Base-by-base conservation (phyloP, 2,329 filamentous ascomycete species). In the Metarhizium brunneum region DNA sequence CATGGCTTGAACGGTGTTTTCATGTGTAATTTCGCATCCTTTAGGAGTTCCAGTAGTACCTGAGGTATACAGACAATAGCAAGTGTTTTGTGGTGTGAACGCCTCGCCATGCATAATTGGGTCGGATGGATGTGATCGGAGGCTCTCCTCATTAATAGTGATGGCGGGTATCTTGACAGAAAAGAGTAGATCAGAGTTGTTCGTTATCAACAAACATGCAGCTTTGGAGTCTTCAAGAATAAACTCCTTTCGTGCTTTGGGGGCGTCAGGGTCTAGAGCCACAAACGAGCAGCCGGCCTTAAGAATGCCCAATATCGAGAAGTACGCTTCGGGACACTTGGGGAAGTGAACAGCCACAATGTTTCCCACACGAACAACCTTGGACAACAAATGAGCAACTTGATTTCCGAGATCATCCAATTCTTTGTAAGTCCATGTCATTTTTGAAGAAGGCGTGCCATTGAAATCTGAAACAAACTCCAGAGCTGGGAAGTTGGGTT, bases 1-100 rank as follows among this genome's bases (percentile, higher is more conserved):
- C 83, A 96, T 90, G 30, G 90, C 90, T 67, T 96, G 92, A 0
- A 95, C 87, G 0, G 88, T 83, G 67, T 95, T 96, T 53, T 90
- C 84, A 64, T 96, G 92, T 0, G 88, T 95, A 50, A 96, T 84
- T 57, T 94, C 83, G 61, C 91, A 96, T 2, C 90, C 90, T 63
- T 95, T 95, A 0, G 91, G 90, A 0, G 84, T 88, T 2, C 90
- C 90, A 0, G 90, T 95, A 0, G 90, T 95, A 3, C 90, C 90
- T 3, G 88, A 92, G 0, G 90, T 95, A 68, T 95, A 95, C 1
- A 95, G 76, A 57, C 89, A 92, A 66, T 95, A 95, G 62, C 86
- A 90, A 0, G 83, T 83, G 60, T 85, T 80, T 25, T 79, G 73
- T 14, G 68, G 66, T n/a, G 57, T 61, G 35, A 74, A 65, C 0